Conservation (phyloP, 1,139 yeast species). For the Candida sp. region DNA sequence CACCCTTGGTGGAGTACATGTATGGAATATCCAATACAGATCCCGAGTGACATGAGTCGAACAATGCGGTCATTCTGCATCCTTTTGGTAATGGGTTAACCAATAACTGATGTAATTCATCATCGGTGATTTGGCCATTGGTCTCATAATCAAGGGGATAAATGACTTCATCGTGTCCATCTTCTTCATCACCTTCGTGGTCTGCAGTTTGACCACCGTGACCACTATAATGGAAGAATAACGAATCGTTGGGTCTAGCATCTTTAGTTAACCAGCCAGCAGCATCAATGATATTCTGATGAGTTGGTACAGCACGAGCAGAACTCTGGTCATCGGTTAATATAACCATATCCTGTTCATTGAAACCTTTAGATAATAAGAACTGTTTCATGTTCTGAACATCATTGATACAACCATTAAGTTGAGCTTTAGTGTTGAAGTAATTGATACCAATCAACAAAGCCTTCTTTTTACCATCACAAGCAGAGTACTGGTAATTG, state of each 20-base stretch:
- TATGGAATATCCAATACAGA: conserved; percentile 88
- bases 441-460: conserved; percentile 85
- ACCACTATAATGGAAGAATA: conserved; percentile 88
- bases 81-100: conserved; percentile 79
- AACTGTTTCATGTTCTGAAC: conserved; percentile 61
- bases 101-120: conserved; percentile 78
- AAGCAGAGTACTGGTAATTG: conserved; percentile 68
- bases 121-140: conserved; percentile 78
- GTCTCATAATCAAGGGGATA: conserved; percentile 86
- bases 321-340: conserved; percentile 74
- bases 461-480: conserved; percentile 78
- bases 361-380: conserved; percentile 63
- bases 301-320: conserved; percentile 67
- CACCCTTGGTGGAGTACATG: conserved; percentile 87
- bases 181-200: conserved; percentile 85
- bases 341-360: conserved; percentile 76
- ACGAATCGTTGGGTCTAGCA: conserved; percentile 83
- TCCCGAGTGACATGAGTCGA: conserved; percentile 94
- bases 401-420: conserved; percentile 88
- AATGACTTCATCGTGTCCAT: conserved; percentile 85
- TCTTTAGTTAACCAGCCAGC: conserved; percentile 88
- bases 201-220: conserved; percentile 89
- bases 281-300: conserved; percentile 75
- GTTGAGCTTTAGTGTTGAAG: conserved; percentile 64
- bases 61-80: conserved; percentile 81